phyloP scores from a whole-genome alignment of 2,329 filamentous ascomycete genomes.

The Pestalotiopsis sp. region DNA sequence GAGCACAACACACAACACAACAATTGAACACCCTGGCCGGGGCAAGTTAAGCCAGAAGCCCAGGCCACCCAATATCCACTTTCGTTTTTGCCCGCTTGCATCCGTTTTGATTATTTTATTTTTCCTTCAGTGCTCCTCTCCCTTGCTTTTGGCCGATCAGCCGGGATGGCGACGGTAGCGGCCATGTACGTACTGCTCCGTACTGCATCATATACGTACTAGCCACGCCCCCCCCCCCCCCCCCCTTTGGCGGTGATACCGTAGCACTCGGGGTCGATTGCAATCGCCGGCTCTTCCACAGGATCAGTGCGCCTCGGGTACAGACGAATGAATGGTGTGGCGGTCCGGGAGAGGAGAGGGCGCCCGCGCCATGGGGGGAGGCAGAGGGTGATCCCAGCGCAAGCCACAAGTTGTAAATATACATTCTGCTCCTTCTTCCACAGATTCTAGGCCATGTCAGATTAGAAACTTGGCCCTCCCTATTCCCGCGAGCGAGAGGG shows the following conservation, averaged over 20 bases:
- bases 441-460: conserved; percentile 14
- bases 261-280: background rate
- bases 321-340: background rate
- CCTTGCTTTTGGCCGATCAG: background rate
- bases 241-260: background rate
- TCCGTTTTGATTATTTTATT: background rate
- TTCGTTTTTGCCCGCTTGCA: conserved; percentile 4
- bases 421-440: background rate
- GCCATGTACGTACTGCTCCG: background rate
- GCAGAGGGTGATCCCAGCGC: background rate
- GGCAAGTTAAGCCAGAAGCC: background rate
- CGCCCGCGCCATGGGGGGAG: background rate
- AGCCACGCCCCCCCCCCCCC: background rate
- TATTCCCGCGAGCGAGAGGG: conserved; percentile 7
- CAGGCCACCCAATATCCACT: background rate
- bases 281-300: background rate
- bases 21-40: background rate
- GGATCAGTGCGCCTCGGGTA: background rate
- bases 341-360: background rate
- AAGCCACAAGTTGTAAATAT: conserved; percentile 5
- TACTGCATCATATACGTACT: background rate
- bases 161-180: background rate
- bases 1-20: background rate
- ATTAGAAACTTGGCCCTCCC: conserved; percentile 7
- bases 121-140: background rate